Evolutionary conservation across 73 alveolate genomes (phyloP).

Genomic region (Stentor roeselii): DNA sequence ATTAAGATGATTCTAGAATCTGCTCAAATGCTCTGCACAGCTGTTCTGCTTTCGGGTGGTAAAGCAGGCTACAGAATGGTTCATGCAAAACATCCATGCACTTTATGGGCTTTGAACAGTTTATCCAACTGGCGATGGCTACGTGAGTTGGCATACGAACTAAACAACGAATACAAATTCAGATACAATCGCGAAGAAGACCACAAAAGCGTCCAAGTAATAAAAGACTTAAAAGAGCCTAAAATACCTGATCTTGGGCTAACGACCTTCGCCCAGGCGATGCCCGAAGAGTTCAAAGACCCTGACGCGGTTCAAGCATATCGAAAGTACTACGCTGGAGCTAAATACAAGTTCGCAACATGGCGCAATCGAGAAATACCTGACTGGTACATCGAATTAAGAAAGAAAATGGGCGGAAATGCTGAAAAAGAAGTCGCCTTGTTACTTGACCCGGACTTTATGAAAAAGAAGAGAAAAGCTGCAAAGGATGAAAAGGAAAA

Average conservation of each 20-base stretch:
- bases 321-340: background rate
- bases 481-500: background rate
- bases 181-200: background rate
- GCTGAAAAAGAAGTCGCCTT: background rate
- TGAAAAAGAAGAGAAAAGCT: background rate
- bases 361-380: background rate
- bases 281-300: background rate
- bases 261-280: background rate
- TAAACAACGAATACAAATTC: background rate
- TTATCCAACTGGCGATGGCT: background rate
- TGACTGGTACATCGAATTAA: background rate
- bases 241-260: background rate
- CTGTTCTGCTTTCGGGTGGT: background rate
- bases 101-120: background rate
- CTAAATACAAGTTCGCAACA: background rate
- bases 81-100: background rate
- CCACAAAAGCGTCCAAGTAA: background rate
- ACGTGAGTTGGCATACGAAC: background rate
- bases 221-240: background rate
- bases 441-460: background rate
- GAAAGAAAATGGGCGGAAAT: background rate
- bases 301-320: background rate
- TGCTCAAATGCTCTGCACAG: constrained; percentile 2
- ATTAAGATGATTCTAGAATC: background rate
- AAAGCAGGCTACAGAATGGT: background rate